Conservation (phyloP, 192 early-diverging fungal species). For the Lobulomyces angularis region DNA sequence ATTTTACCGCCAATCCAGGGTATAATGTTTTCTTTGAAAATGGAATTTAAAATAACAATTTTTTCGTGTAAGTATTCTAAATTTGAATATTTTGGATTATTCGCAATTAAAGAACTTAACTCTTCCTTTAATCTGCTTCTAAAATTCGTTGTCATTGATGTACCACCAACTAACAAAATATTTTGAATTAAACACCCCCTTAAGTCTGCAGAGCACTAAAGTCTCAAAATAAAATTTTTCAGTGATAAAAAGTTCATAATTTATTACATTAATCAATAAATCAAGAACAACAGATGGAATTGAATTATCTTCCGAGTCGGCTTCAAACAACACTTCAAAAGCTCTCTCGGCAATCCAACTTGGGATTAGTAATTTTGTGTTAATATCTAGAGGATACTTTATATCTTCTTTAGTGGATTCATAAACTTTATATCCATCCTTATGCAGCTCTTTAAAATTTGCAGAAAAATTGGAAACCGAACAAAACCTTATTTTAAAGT, state of each 20-base stretch:
- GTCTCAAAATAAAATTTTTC: not conserved
- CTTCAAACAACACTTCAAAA: conserved; percentile 65
- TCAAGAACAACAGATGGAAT: conserved; percentile 44
- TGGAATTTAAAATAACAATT: conserved; percentile 17
- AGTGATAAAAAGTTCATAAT: not conserved
- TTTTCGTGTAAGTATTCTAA: conserved; percentile 5
- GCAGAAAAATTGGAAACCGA: no score
- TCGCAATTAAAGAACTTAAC: conserved; percentile 35
- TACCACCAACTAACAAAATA: conserved; percentile 66
- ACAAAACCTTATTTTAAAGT: no score
- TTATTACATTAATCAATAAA: conserved; percentile 29
- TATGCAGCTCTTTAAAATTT: no score
- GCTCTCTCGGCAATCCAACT: conserved; percentile 77
- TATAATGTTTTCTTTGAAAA: conserved; percentile 57
- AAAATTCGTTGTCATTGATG: conserved; percentile 62
- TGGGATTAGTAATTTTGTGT: conserved; percentile 35
- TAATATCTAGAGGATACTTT: no score
- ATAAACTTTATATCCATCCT: no score
- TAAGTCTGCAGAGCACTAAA: conserved; percentile 55
- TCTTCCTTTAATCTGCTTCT: conserved; percentile 46
- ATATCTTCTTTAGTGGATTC: no score
- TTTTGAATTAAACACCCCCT: conserved; percentile 49
- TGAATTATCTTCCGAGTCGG: conserved; percentile 53
- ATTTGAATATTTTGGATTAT: conserved; percentile 24
- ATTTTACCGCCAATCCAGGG: conserved; percentile 63